Evolutionary conservation across 768 basidiomycete species (phyloP).

Genomic region (Russula dissimulans): DNA sequence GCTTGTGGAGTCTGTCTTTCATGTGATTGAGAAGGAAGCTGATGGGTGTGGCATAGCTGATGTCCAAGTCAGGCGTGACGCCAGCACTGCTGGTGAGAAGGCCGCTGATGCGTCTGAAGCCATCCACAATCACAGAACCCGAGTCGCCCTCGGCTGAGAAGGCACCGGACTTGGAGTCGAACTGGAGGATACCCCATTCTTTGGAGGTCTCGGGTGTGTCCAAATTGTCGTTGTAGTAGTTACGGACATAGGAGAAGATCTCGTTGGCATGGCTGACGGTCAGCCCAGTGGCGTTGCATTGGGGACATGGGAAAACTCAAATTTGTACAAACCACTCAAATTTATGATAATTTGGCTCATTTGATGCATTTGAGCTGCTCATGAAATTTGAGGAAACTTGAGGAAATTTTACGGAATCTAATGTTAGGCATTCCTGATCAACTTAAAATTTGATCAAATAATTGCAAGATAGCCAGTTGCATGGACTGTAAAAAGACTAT

Average conservation of each 20-base stretch:
- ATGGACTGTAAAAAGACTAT: no score
- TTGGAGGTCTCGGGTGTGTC: not conserved
- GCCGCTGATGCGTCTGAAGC: not conserved
- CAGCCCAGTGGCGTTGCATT: not conserved
- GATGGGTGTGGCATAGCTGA: not conserved
- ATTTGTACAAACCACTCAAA: no score
- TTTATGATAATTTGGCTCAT: no score
- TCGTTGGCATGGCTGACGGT: not conserved
- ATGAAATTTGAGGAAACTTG: no score
- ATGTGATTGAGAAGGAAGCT: not conserved
- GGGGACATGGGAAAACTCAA: no score
- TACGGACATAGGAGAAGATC: not conserved
- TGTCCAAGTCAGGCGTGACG: not conserved
- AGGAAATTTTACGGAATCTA: no score
- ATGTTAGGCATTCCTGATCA: no score
- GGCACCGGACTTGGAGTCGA: not conserved
- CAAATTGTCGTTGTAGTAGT: not conserved
- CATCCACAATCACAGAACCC: not conserved
- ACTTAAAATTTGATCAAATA: no score
- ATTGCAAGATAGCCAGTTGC: no score
- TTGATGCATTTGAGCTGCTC: no score
- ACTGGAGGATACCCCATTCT: not conserved
- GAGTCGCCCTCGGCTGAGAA: not conserved
- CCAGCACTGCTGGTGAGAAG: not conserved
- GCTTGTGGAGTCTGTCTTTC: not conserved